Conservation (phyloP, 2,329 filamentous ascomycete species). For the Hypomyces rosellus region DNA sequence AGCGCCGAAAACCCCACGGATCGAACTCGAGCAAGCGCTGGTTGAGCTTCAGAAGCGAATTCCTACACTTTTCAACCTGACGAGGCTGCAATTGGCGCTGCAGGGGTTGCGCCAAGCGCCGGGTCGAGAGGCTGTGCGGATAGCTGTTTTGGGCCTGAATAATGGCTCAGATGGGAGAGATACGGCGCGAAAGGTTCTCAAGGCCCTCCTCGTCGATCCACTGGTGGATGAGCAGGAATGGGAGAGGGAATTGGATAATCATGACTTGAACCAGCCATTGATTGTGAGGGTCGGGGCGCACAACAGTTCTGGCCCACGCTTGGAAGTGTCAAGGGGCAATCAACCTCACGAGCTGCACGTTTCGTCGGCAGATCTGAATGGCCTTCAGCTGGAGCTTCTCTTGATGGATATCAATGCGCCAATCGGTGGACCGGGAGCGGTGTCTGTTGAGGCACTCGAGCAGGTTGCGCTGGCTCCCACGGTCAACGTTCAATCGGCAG, state of each 20-base stretch:
- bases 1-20: slow-evolving; percentile 26
- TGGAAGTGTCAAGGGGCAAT: slow-evolving; percentile 24
- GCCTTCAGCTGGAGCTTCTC: slow-evolving; percentile 58
- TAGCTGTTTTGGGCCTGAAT: slow-evolving; percentile 50
- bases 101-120: slow-evolving; percentile 53
- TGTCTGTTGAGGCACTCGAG: slow-evolving; percentile 38
- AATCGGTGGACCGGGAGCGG: slow-evolving; percentile 24
- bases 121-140: slow-evolving; percentile 51
- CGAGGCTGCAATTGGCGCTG: slow-evolving; percentile 64
- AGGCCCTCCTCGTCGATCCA: slow-evolving; percentile 65
- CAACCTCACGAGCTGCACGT: slow-evolving; percentile 54
- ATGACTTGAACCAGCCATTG: slow-evolving; percentile 49
- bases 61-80: slow-evolving; percentile 58
- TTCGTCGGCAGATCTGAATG: slow-evolving; percentile 56
- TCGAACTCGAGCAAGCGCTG: slow-evolving; percentile 54
- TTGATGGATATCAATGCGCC: slow-evolving; percentile 45
- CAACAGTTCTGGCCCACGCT: slow-evolving; percentile 21
- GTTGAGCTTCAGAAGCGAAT: slow-evolving; percentile 55
- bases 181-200: slow-evolving; percentile 59
- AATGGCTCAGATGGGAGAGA: slow-evolving; percentile 31
- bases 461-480: slow-evolving; percentile 70
- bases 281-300: slow-evolving; percentile 50
- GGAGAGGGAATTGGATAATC: slow-evolving; percentile 55
- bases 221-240: slow-evolving; percentile 56
- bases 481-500: slow-evolving; percentile 62